Base-by-base conservation (phyloP, 208 protist species). In the Leishmania braziliensis region DNA sequence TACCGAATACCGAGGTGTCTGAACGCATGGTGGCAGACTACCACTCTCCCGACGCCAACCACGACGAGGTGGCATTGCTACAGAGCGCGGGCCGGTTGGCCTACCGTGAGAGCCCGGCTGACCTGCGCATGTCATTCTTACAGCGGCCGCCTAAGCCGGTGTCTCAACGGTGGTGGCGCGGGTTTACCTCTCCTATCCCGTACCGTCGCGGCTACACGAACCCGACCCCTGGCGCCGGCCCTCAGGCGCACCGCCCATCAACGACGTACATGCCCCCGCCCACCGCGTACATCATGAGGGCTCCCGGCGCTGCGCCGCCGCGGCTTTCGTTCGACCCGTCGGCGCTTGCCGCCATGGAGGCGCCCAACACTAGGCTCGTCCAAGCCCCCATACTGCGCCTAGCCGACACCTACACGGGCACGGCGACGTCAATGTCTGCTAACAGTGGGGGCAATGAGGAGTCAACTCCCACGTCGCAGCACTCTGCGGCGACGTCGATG, bases 221-320 rank as follows among this genome's bases (percentile, higher is more conserved):
- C 58, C 82, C 82, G 43, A 79, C 62, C 54, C 65, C 77, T 16
- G 56, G 3, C 2, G 63, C 82, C 5, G 73, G 51, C 29, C 16
- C 60, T 1, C 36, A 54, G 10, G 36, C 29, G 70, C 53, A 62
- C 65, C 82, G 73, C 26, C 1, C 20, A 12, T 26, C 65, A 60
- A 43, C 82, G 18, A 86, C 73, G 33, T 76, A 81, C 62, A 62
- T 86, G 82, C 82, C 82, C 54, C 82, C 82, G 18, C 82, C 82
- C 0, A 82, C 82, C 20, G 82, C 82, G 54, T 86, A 79, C 78
- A 53, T 62, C 26, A 60, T 79, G n/a, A 63, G 68, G 76, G 63
- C 58, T 48, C 39, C 51, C 46, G 43, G 43, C 26, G 20, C 78
- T 43, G 78, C 53, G 6, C 78, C 82, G 29, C 73, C 51, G 20